These are phyloP conservation scores for Thraustochytrium striatum DNA, from an alignment of 352 stramenopile genomes.

Conservation along the genomic window DNA sequence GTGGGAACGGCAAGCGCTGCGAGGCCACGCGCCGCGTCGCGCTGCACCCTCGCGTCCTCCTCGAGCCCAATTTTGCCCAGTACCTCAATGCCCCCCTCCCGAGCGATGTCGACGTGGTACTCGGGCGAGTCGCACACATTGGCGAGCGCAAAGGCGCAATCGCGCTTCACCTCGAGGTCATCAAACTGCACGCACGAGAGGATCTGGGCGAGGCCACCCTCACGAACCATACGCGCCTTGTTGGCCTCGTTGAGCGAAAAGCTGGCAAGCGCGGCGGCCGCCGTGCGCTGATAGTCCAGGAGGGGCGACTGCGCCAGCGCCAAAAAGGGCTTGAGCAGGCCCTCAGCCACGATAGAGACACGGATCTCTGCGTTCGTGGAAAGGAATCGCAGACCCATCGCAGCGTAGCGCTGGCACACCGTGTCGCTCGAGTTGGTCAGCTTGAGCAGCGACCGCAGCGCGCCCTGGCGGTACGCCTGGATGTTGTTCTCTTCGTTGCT, in stretches of 20 bases:
- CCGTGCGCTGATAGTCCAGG: constrained; percentile 84
- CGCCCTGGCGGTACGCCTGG: constrained; percentile 84
- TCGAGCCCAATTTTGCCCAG: constrained; percentile 68
- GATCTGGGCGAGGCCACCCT: constrained; percentile 80
- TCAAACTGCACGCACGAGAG: constrained; percentile 78
- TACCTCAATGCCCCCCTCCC: constrained; percentile 72
- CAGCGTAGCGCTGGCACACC: constrained; percentile 86
- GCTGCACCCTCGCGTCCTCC: constrained; percentile 83
- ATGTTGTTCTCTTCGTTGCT: constrained; percentile 89
- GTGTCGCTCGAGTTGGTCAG: constrained; percentile 79
- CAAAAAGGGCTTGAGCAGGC: constrained; percentile 80
- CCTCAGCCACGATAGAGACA: constrained; percentile 81
- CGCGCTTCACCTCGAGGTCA: constrained; percentile 82
- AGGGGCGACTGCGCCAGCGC: constrained; percentile 79
- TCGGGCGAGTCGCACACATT: constrained; percentile 84
- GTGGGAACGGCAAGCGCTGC: constrained; percentile 80
- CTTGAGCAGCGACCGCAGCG: constrained; percentile 76
- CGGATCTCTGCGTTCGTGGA: constrained; percentile 85
- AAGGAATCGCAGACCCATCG: constrained; percentile 89
- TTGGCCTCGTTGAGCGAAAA: constrained; percentile 87
- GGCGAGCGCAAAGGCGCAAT: constrained; percentile 87
- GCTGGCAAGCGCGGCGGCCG: constrained; percentile 81
- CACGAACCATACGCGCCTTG: constrained; percentile 84
- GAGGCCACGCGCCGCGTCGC: constrained; percentile 81
- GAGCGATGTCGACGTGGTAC: constrained; percentile 78